These are phyloP conservation scores for Singerocomus inundabilis DNA, from an alignment of 1,284 basidiomycete genomes.

Conservation along the genomic window DNA sequence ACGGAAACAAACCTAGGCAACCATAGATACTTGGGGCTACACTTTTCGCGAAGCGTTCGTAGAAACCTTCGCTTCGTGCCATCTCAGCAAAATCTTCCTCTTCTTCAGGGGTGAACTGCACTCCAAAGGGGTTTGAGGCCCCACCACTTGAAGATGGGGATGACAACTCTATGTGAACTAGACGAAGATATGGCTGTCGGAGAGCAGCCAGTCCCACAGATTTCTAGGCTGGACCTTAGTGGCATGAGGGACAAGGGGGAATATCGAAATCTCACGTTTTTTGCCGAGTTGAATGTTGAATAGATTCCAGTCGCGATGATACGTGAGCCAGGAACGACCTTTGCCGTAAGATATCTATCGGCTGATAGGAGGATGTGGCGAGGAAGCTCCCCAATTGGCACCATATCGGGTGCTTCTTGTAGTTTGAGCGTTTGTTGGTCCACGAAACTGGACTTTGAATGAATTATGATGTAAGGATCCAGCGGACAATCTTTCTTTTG, in stretches of 20 bases:
- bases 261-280: constrained; percentile 56
- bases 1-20: constrained; percentile 67
- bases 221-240: constrained; percentile 52
- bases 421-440: constrained; percentile 97
- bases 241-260: background rate
- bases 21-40: constrained; percentile 98
- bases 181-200: constrained; percentile 91
- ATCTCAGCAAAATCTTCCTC: constrained; percentile 95
- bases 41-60: constrained; percentile 91
- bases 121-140: constrained; percentile 73
- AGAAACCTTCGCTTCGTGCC: constrained; percentile 87
- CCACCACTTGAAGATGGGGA: constrained; percentile 70
- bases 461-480: constrained; percentile 95
- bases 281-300: constrained; percentile 89
- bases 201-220: constrained; percentile 76
- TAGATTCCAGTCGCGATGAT: constrained; percentile 97
- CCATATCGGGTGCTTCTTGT: constrained; percentile 99
- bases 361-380: constrained; percentile 92
- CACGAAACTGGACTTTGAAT: constrained; percentile 92
- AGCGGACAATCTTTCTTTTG: constrained; percentile 91
- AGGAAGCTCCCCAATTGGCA: constrained; percentile 97
- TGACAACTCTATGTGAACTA: constrained; percentile 88
- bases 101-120: constrained; percentile 91
- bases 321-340: constrained; percentile 92
- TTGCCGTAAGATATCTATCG: constrained; percentile 87